Evolutionary conservation across 371 early-diverging fungal genomes (phyloP).

Genomic region (Rhizomucor pusillus): DNA sequence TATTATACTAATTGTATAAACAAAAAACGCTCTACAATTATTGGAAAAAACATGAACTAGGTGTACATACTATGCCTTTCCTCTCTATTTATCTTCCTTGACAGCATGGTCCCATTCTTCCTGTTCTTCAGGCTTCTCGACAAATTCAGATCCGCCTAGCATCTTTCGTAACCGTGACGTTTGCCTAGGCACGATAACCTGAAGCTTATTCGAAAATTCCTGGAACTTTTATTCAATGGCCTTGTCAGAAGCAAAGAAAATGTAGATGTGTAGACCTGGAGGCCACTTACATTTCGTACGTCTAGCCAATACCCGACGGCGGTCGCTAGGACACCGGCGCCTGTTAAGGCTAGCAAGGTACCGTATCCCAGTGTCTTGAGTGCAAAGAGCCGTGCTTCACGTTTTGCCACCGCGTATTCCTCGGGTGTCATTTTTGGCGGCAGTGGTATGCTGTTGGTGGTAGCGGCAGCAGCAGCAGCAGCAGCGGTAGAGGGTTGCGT

Average conservation of each 20-base stretch:
- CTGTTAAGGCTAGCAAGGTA: slow-evolving; percentile 37
- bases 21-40: too few species aligned
- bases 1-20: too few species aligned
- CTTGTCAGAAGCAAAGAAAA: too few species aligned
- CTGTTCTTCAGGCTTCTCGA: slow-evolving; percentile 31
- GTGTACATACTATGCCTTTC: too few species aligned
- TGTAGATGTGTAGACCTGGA: too few species aligned
- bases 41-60: too few species aligned
- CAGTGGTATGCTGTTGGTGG: slow-evolving; percentile 13
- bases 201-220: slow-evolving; percentile 47
- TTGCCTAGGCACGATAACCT: slow-evolving; percentile 34
- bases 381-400: slow-evolving; percentile 38
- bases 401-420: slow-evolving; percentile 37
- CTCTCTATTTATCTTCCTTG: too few species aligned
- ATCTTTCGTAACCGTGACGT: slow-evolving; percentile 30
- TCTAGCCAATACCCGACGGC: slow-evolving; percentile 40
- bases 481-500: not conserved
- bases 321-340: slow-evolving; percentile 31
- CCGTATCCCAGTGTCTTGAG: slow-evolving; percentile 45
- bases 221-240: slow-evolving; percentile 25
- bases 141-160: slow-evolving; percentile 36
- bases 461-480: not conserved
- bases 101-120: slow-evolving; percentile 23
- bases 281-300: slow-evolving; percentile 47
- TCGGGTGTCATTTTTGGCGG: slow-evolving; percentile 45